Conservation (phyloP, 2,329 filamentous ascomycete species). For the Aspergillus persii region DNA sequence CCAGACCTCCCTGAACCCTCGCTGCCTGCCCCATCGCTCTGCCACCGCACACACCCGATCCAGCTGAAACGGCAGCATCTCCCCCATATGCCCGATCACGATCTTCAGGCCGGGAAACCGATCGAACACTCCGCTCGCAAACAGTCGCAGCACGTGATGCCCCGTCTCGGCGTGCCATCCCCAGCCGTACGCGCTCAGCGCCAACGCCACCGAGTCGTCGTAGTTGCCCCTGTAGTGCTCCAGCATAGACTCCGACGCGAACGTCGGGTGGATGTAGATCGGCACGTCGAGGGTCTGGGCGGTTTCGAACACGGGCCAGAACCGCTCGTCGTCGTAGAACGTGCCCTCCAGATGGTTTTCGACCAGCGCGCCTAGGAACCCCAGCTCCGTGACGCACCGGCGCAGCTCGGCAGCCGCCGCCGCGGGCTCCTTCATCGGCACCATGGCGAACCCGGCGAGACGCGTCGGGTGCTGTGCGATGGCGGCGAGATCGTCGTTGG, state of each 20-base stretch:
- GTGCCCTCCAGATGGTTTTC: slow-evolving; percentile 40
- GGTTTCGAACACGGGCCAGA: slow-evolving; percentile 44
- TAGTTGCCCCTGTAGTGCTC: slow-evolving; percentile 40
- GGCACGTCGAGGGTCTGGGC: slow-evolving; percentile 50
- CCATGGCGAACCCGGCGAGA: slow-evolving; percentile 44
- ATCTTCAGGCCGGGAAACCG: slow-evolving; percentile 54
- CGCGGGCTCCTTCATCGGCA: slow-evolving; percentile 40
- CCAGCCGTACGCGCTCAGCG: slow-evolving; percentile 26
- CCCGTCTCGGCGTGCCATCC: slow-evolving; percentile 41
- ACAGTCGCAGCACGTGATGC: slow-evolving; percentile 44
- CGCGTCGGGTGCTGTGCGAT: slow-evolving; percentile 35
- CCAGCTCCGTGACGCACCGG: slow-evolving; percentile 42
- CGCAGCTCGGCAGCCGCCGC: slow-evolving; percentile 37
- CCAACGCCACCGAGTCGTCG: slow-evolving; percentile 13
- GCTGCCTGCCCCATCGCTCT: slow-evolving; percentile 2
- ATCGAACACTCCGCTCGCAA: slow-evolving; percentile 56
- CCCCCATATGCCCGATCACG: slow-evolving; percentile 54
- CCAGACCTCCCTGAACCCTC: slow-evolving; percentile 50
- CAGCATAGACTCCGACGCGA: slow-evolving; percentile 31
- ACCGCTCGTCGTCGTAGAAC: slow-evolving; percentile 47
- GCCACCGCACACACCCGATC: slow-evolving; percentile 35
- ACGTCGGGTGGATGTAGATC: slow-evolving; percentile 53
- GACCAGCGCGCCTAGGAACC: slow-evolving; percentile 51
- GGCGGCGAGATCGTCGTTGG: slow-evolving; percentile 36
- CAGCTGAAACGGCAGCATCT: slow-evolving; percentile 56